phyloP scores from a whole-genome alignment of 306 rosid species.

The Castanea mollissima region DNA sequence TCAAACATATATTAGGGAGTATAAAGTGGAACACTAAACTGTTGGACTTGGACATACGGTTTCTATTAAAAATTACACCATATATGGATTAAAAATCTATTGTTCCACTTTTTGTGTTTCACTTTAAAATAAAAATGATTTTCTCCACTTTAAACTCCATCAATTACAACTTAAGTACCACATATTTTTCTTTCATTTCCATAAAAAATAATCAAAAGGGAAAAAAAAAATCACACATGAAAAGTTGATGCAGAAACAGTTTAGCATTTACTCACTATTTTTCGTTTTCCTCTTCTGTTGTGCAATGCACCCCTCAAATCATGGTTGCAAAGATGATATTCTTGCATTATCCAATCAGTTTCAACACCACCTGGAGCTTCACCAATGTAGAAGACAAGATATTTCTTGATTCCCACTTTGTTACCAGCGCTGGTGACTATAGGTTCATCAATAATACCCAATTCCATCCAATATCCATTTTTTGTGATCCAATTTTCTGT shows the following conservation, averaged over 20 bases:
- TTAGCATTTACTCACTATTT: conserved; percentile 14
- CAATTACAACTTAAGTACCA: no score
- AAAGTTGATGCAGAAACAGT: background rate
- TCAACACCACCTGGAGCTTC: conserved; percentile 31
- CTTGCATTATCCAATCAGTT: conserved; percentile 55
- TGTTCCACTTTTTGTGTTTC: no score
- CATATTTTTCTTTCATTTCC: no score
- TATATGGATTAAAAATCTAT: no score
- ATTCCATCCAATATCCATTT: conserved; percentile 53
- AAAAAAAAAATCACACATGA: background rate
- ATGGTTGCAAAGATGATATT: conserved; percentile 39
- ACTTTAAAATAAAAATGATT: no score
- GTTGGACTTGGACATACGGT: no score
- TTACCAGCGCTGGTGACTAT: conserved; percentile 24
- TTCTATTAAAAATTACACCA: no score
- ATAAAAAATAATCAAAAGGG: no score
- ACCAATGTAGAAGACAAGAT: conserved; percentile 37
- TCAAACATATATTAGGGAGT: no score
- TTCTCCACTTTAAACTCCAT: no score
- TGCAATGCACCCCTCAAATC: conserved; percentile 10
- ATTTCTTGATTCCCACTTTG: conserved; percentile 47
- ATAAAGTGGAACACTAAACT: no score
- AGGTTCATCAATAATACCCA: conserved; percentile 27
- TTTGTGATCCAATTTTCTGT: conserved; percentile 34
- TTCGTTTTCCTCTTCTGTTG: conserved; percentile 22